These are phyloP conservation scores for Picea abies DNA, from an alignment of 83 land plant species.

Conservation along the genomic window DNA sequence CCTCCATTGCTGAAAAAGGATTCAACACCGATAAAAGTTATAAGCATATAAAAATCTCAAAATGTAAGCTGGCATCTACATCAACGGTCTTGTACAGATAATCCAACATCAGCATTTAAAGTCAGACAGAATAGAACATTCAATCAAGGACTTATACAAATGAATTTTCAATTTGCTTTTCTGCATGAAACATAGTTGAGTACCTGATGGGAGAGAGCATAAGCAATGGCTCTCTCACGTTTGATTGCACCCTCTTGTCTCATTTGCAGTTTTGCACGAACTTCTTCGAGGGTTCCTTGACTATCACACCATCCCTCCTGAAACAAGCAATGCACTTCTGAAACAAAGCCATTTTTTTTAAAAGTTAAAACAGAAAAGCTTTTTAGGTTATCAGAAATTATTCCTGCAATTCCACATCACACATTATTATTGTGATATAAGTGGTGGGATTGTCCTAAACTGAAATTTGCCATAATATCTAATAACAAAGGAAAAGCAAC, in stretches of 20 bases:
- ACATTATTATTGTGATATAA: too few relatives aligned
- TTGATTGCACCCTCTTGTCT: constrained; percentile 70
- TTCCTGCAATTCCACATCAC: too few relatives aligned
- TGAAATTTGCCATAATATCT: too few relatives aligned
- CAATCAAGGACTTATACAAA: background rate
- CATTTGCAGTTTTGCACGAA: constrained; percentile 59
- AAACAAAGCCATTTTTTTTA: background rate
- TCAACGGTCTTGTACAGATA: background rate
- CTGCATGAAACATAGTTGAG: background rate
- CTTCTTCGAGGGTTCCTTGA: constrained; percentile 53
- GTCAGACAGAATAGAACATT: background rate
- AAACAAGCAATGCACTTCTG: constrained; percentile 1
- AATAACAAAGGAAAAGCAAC: too few relatives aligned
- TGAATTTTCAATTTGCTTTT: background rate
- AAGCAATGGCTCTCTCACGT: constrained; percentile 67
- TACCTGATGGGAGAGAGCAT: constrained; percentile 67
- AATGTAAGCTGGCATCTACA: background rate
- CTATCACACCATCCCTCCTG: constrained; percentile 84
- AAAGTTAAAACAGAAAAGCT: background rate
- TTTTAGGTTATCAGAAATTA: too few relatives aligned
- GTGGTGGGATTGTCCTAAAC: too few relatives aligned
- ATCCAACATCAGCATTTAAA: background rate
- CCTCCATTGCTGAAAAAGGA: constrained; percentile 50
- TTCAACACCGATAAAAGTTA: background rate
- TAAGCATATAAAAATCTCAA: too few relatives aligned